phyloP scores from a whole-genome alignment of 1,139 yeast genomes.

The Komagataea norvegica region DNA sequence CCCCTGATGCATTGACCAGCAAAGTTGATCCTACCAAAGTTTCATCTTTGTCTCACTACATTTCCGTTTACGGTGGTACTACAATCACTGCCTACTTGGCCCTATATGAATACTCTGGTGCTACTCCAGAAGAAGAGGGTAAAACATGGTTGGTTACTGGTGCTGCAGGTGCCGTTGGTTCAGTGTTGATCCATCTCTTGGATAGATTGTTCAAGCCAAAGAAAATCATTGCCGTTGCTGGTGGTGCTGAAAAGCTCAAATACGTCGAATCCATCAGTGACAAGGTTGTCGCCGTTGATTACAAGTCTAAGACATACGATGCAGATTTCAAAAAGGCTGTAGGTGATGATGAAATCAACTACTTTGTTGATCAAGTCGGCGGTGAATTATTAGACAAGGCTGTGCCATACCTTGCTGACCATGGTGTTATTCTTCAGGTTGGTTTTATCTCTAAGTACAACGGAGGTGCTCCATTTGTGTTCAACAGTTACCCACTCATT shows the following conservation, averaged over 20 bases:
- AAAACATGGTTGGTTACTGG: conserved; percentile 53
- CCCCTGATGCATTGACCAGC: conserved; percentile 5
- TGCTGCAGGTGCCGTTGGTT: conserved; percentile 71
- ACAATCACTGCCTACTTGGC: conserved; percentile 63
- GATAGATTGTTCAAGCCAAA: conserved; percentile 48
- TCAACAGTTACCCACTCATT: conserved; percentile 16
- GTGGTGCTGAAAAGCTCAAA: conserved; percentile 51
- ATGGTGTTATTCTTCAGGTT: conserved; percentile 50
- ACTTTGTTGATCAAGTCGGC: conserved; percentile 59
- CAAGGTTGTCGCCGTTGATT: conserved; percentile 48
- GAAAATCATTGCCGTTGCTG: conserved; percentile 61
- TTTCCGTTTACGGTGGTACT: conserved; percentile 51
- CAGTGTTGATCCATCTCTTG: conserved; percentile 57
- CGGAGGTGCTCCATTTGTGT: conserved; percentile 32
- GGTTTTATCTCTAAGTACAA: conserved; percentile 62
- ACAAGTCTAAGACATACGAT: conserved; percentile 43
- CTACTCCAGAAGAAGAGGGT: conserved; percentile 33
- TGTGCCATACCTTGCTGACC: conserved; percentile 36
- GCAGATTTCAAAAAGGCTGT: conserved; percentile 41
- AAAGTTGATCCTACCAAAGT: conserved; percentile 31
- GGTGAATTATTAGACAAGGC: conserved; percentile 52
- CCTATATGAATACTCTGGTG: conserved; percentile 40
- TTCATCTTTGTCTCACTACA: conserved; percentile 36
- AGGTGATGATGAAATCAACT: conserved; percentile 43
- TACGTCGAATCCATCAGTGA: conserved; percentile 55